Base-by-base conservation (phyloP, 2,329 filamentous ascomycete genomes). In the Beauveria medogensis region DNA sequence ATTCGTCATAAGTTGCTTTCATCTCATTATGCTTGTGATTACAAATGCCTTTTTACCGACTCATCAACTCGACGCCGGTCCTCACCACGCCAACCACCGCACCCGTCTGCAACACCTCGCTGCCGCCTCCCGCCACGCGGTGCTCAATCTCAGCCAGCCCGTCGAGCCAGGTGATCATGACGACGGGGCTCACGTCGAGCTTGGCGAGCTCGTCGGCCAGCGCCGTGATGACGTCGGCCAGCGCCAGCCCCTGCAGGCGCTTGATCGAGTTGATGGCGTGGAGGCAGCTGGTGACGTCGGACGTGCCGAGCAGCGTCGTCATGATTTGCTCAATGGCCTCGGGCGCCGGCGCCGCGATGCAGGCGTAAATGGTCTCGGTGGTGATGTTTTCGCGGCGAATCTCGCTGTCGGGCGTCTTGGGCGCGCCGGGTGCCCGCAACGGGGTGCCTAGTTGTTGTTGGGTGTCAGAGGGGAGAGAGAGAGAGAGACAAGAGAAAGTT, bases 301-400 rank as follows among this genome's bases (percentile, higher is more conserved):
- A 84, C 2, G 90, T 97, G 59, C 83, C 86, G 30, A 97, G 82
- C 37, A 99, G 81, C 0, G 91, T 96, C 65, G 88, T 83, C 66
- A 92, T 81, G 59, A 99, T 97, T 67, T 89, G 85, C 65, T 84
- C 82, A 69, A 97, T 91, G 68, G 96, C 93, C 26, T 88, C 85
- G 0, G 94, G 94, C 66, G 95, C 92, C 4, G 94, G 94, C 2
- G 93, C 93, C 9, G 94, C 94, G 70, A 99, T 96, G 74, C 94
- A 99, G 74, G 92, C 92, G 80, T 97, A 99, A 70, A 99, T 97
- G 8, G 90, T 91, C 71, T 96, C 89, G 41, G 90, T 96, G 66
- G 97, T 96, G 66, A 91, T 84, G 63, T 67, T 80, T 34, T 97
- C 93, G 46, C 91, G 83, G 60, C 88, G 80, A 30, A 92, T 85